Evolutionary conservation across 2,329 filamentous ascomycete species (phyloP).

Genomic region (Rhynchosporium graminicola): DNA sequence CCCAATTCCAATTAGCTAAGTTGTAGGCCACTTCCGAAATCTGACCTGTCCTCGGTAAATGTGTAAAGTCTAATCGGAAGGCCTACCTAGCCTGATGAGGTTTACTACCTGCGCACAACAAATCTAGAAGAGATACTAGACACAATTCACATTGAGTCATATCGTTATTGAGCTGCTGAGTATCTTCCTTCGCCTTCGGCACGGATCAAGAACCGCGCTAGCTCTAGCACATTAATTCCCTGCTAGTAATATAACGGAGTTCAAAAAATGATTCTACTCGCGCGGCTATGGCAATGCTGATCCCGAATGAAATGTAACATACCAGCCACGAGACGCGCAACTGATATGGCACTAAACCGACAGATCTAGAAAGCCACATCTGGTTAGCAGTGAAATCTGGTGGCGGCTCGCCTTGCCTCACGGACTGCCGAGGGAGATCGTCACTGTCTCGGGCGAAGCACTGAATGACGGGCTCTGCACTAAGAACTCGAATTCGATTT

Average conservation of each 20-base stretch:
- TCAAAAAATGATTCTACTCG: slow-evolving; percentile 4
- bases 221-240: too few species aligned
- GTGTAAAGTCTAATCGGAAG: too few species aligned
- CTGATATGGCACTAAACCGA: slow-evolving; percentile 1
- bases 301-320: slow-evolving; percentile 3
- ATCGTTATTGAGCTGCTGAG: too few species aligned
- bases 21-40: too few species aligned
- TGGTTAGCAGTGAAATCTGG: slow-evolving; percentile 9
- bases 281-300: slow-evolving; percentile 11
- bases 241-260: neutral
- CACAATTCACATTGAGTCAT: too few species aligned
- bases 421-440: slow-evolving; percentile 25
- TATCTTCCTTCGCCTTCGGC: too few species aligned
- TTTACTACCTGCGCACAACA: too few species aligned
- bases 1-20: too few species aligned
- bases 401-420: neutral
- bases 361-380: slow-evolving; percentile 19
- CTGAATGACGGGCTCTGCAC: neutral
- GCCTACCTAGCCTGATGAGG: too few species aligned
- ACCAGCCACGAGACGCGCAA: slow-evolving; percentile 1
- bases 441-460: slow-evolving; percentile 21
- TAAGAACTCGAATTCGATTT: slow-evolving; percentile 20
- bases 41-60: too few species aligned
- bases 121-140: too few species aligned
- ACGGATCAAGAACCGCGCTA: too few species aligned